phyloP scores from a whole-genome alignment of 177 flowering plant genomes.

The Vitis hybrid region DNA sequence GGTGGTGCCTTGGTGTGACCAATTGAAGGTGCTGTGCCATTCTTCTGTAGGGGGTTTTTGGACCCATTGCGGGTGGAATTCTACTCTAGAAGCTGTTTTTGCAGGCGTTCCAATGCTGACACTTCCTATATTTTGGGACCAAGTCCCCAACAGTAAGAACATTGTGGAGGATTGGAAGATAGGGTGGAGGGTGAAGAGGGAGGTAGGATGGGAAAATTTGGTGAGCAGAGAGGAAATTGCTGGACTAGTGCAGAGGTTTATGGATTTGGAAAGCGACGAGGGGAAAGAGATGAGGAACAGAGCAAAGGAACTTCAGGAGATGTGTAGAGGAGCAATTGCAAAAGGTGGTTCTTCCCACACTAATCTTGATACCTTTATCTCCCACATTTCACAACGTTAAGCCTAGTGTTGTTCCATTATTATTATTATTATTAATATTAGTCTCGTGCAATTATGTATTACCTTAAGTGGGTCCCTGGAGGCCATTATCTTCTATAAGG shows the following conservation, averaged over 20 bases:
- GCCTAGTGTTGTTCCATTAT: too few species aligned
- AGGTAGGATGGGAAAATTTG: conserved; percentile 1
- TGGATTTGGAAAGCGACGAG: conserved; percentile 24
- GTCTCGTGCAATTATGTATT: too few species aligned
- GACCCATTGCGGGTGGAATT: conserved; percentile 29
- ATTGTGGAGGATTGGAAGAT: conserved; percentile 37
- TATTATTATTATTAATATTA: too few species aligned
- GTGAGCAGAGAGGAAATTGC: conserved; percentile 25
- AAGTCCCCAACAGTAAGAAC: conserved; percentile 19
- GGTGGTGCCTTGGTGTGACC: conserved; percentile 27
- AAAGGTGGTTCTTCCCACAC: not conserved
- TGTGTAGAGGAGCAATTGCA: conserved; percentile 11
- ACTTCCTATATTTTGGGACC: conserved; percentile 30
- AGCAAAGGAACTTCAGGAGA: conserved; percentile 16
- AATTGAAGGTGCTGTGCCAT: conserved; percentile 22
- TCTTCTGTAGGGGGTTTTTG: conserved; percentile 25
- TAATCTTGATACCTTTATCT: conserved; percentile 4
- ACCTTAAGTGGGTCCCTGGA: too few species aligned
- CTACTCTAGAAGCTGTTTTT: conserved; percentile 19
- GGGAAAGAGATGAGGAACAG: conserved; percentile 20
- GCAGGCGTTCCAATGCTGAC: conserved; percentile 34
- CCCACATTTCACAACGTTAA: too few species aligned
- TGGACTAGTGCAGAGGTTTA: conserved; percentile 15
- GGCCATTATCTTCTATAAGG: too few species aligned
- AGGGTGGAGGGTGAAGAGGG: conserved; percentile 25